Evolutionary conservation across 371 early-diverging fungal species (phyloP).

Genomic region (Polyrhizophydium stewartii): DNA sequence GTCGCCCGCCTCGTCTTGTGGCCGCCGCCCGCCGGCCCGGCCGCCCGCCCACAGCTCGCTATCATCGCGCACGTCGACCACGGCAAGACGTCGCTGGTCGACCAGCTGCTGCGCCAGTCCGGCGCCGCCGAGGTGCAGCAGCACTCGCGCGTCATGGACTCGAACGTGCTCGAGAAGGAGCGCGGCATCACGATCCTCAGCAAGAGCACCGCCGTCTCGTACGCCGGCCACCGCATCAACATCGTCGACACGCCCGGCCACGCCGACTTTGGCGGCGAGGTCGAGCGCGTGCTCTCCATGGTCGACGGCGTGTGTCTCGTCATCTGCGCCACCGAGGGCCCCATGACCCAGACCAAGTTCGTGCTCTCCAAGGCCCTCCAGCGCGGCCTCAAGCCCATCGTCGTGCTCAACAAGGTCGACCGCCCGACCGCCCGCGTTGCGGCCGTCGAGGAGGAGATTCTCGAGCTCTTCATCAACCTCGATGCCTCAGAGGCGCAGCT

Average conservation of each 20-base stretch:
- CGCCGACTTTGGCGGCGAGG: conserved; percentile 53
- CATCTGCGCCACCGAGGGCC: conserved; percentile 78
- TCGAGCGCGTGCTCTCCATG: conserved; percentile 81
- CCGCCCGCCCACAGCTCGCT: conserved; percentile 15
- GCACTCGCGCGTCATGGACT: conserved; percentile 71
- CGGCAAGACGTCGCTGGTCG: conserved; percentile 57
- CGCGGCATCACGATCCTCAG: conserved; percentile 81
- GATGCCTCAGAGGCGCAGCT: conserved; percentile 72
- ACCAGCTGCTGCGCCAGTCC: conserved; percentile 33
- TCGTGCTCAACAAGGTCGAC: conserved; percentile 78
- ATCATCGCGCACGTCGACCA: conserved; percentile 67
- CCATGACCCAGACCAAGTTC: conserved; percentile 82
- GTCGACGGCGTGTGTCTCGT: conserved; percentile 77
- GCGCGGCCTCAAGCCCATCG: conserved; percentile 61
- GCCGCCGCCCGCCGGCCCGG: neutral
- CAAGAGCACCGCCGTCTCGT: conserved; percentile 65
- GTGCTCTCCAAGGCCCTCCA: conserved; percentile 71
- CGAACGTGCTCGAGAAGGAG: conserved; percentile 73
- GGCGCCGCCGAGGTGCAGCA: conserved; percentile 13
- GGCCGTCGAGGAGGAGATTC: conserved; percentile 66
- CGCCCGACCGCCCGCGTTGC: conserved; percentile 64
- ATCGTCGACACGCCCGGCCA: conserved; percentile 82
- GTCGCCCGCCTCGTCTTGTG: neutral
- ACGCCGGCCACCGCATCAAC: conserved; percentile 68
- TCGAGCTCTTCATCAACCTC: conserved; percentile 69